These are phyloP conservation scores for Alternaria consortialis DNA, from an alignment of 2,329 filamentous ascomycete species.

Conservation along the genomic window DNA sequence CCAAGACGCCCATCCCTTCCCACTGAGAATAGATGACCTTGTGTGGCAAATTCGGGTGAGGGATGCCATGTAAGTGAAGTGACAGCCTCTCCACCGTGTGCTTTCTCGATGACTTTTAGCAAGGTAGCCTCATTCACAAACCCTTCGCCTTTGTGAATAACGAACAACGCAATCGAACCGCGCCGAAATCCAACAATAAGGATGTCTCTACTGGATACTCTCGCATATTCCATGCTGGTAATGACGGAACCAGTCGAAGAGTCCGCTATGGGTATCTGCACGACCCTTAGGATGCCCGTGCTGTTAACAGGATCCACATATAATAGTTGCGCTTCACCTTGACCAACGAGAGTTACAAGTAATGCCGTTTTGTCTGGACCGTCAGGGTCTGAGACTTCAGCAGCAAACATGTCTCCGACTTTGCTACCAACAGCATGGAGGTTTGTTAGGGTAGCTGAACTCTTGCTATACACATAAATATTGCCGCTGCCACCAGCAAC, in stretches of 20 bases:
- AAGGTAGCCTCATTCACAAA: constrained; percentile 13
- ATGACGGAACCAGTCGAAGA: constrained; percentile 59
- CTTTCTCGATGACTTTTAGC: constrained; percentile 30
- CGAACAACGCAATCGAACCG: constrained; percentile 63
- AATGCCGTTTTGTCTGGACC: constrained; percentile 36
- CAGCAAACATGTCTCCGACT: constrained; percentile 52
- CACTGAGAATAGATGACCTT: constrained; percentile 70
- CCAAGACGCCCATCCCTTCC: constrained; percentile 80
- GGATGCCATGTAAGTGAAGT: constrained; percentile 65
- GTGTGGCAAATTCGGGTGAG: constrained; percentile 47
- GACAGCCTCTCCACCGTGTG: constrained; percentile 69
- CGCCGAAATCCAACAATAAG: constrained; percentile 65
- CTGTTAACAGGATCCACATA: constrained; percentile 18
- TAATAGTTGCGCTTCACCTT: constrained; percentile 45
- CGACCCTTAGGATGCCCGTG: constrained; percentile 5
- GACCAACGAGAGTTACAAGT: constrained; percentile 52
- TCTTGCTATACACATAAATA: constrained; percentile 51
- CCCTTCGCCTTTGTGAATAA: constrained; percentile 22
- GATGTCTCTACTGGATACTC: constrained; percentile 27
- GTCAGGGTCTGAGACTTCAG: neutral
- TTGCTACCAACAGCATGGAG: constrained; percentile 49
- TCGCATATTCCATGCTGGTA: constrained; percentile 58
- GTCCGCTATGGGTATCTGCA: constrained; percentile 27
- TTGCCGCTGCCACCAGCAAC: constrained; percentile 57
- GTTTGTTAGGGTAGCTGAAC: constrained; percentile 23